phyloP scores from a whole-genome alignment of 305 asterid species.

The Petunia hybrid region DNA sequence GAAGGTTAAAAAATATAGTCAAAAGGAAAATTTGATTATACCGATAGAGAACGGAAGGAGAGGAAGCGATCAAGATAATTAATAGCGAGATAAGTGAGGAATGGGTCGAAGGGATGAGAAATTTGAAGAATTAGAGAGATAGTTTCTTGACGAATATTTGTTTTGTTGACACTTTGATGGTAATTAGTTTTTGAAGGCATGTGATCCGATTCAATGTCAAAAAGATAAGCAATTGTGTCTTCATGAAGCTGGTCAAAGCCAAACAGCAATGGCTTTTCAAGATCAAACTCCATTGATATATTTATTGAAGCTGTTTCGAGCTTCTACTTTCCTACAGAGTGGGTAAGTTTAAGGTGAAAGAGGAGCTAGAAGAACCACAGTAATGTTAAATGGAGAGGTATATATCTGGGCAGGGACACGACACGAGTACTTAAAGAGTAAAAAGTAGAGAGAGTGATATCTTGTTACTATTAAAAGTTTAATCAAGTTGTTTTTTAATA shows the following conservation, averaged over 20 bases:
- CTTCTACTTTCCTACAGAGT: neutral
- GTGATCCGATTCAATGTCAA: conserved; percentile 57
- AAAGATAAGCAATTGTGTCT: conserved; percentile 40
- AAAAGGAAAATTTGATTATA: neutral
- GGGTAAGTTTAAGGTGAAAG: neutral
- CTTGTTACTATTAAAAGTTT: no score
- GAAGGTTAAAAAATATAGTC: no score
- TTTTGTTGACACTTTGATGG: conserved; percentile 40
- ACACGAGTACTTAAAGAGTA: no score
- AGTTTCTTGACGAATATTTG: conserved; percentile 45
- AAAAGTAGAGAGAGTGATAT: no score
- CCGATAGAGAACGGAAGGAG: conserved; percentile 51
- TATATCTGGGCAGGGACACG: no score
- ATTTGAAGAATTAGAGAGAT: conserved; percentile 44
- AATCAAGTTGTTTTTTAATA: no score
- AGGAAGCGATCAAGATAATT: conserved; percentile 77
- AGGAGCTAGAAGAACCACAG: neutral
- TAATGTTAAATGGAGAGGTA: conserved; percentile 16
- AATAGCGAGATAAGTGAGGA: conserved; percentile 58
- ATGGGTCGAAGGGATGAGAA: conserved; percentile 47
- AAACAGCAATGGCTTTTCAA: conserved; percentile 65
- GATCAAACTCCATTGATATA: conserved; percentile 67
- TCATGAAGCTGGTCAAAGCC: conserved; percentile 19
- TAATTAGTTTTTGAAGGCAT: conserved; percentile 51
- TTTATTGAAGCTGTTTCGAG: conserved; percentile 22